Evolutionary conservation across 2,329 filamentous ascomycete genomes (phyloP), one percentile per base, ranked within the genome.

Genomic region (Aspergillus sp.): DNA sequence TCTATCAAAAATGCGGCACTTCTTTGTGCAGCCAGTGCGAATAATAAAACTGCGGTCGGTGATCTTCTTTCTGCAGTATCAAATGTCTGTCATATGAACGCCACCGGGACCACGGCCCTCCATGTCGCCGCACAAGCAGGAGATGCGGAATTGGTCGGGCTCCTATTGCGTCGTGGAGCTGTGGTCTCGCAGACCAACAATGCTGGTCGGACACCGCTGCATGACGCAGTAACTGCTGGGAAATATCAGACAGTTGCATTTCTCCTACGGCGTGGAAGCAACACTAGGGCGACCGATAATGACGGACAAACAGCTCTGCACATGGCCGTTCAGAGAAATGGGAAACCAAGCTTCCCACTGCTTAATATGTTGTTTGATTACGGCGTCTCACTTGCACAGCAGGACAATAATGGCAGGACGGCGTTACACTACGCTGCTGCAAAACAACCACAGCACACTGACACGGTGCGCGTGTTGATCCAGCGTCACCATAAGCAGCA

Each of bases 61-160:
- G 13, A 13, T 0, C 38, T 44, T n/a, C 39, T 52, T 18, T 8
- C 15, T 1, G 4, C 34, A 1, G 49, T 39, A 8, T 38, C 38
- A 4, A n/a, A 44, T n/a, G 5, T 44, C 5, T 22, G 12, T 17
- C n/a, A 43, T 4, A 30, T 4, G 1, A 5, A 34, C n/a, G 17
- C 1, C 3, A 12, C 8, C 4, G 49, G 49, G 8, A 3, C 34
- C 4, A 42, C 39, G 9, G 39, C 39, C 20, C 39, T 42, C 8
- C 39, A 42, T 20, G 1, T 42, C 8, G n/a, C 39, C 11, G 17
- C 12, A 22, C 8, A 11, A 4, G 39, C 17, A 18, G 17, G 9
- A 12, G 12, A 42, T 11, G 0, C 0, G 0, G 2, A 22, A 11
- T 1, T 22, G 3, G 5, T 42, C 12, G 5, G 11, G 7, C 17